These are phyloP conservation scores for Emergomyces orientalis DNA, from an alignment of 2,329 filamentous ascomycete genomes.

Conservation along the genomic window DNA sequence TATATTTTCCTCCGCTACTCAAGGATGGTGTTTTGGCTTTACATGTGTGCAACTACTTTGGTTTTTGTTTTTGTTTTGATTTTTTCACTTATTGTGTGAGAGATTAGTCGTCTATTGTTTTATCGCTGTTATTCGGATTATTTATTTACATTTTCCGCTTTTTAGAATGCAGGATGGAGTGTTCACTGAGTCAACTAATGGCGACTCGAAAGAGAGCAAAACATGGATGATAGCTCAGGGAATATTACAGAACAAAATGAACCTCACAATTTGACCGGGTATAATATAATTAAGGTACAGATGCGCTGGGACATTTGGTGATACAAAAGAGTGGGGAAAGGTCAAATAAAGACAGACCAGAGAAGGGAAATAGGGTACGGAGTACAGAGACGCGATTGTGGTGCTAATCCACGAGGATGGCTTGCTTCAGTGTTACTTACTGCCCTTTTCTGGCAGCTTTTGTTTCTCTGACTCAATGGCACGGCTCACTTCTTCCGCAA, in stretches of 20 bases:
- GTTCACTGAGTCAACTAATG: neutral
- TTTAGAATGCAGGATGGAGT: neutral
- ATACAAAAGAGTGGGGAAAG: neutral
- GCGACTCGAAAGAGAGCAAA: neutral
- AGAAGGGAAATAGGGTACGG: neutral
- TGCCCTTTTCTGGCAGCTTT: neutral
- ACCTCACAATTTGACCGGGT: neutral
- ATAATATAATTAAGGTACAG: neutral
- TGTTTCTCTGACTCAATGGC: slow-evolving; percentile 7
- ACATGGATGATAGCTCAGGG: neutral
- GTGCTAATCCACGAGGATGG: neutral
- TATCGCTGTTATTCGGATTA: neutral
- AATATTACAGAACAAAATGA: neutral
- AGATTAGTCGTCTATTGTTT: neutral
- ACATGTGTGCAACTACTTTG: neutral
- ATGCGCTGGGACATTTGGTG: neutral
- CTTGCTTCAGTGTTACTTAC: neutral
- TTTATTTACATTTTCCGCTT: neutral
- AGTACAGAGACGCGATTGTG: neutral
- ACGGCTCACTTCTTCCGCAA: slow-evolving; percentile 13
- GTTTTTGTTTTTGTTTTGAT: neutral
- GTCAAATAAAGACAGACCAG: neutral
- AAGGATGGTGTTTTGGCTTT: neutral
- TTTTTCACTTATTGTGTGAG: neutral
- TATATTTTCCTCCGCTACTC: neutral